Conservation (phyloP, 495 filamentous ascomycete genomes). For the Hypoxylon fragiforme region DNA sequence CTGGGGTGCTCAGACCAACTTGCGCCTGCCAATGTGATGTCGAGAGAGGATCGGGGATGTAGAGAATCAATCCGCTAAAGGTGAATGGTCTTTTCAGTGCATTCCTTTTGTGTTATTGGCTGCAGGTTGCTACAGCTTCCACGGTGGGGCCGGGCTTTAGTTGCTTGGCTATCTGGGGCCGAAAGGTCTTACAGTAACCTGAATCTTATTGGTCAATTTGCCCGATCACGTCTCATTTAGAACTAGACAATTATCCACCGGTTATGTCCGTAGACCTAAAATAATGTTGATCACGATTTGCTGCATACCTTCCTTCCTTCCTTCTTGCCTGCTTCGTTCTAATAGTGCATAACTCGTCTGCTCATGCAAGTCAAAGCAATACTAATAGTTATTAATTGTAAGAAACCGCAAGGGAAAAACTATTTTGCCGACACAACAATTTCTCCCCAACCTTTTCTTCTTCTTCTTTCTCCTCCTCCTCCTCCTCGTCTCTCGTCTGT, state of each 20-base stretch:
- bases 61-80: slow-evolving; percentile 31
- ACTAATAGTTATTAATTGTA: no score
- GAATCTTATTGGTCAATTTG: slow-evolving; percentile 13
- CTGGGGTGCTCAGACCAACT: slow-evolving; percentile 28
- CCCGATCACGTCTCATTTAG: slow-evolving; percentile 15
- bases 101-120: slow-evolving; percentile 15
- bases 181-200: slow-evolving; percentile 22
- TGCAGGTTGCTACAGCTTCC: slow-evolving; percentile 5
- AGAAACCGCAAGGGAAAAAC: slow-evolving; percentile 10
- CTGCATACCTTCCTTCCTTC: no score
- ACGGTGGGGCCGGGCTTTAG: slow-evolving; percentile 14
- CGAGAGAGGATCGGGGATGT: slow-evolving; percentile 23
- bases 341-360: no score
- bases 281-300: slow-evolving; percentile 27
- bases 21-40: slow-evolving; percentile 4
- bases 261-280: slow-evolving; percentile 18
- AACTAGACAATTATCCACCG: slow-evolving; percentile 22
- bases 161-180: slow-evolving; percentile 26
- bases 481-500: no score
- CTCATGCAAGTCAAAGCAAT: background rate
- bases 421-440: slow-evolving; percentile 10
- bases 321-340: no score
- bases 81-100: background rate
- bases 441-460: no score
- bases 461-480: no score